A percentile compares a stretch with the other conserved stretches of the same genome.
Evolutionary conservation across 257 asterid genomes (phyloP).

Genomic region (Eustoma russellianum): DNA sequence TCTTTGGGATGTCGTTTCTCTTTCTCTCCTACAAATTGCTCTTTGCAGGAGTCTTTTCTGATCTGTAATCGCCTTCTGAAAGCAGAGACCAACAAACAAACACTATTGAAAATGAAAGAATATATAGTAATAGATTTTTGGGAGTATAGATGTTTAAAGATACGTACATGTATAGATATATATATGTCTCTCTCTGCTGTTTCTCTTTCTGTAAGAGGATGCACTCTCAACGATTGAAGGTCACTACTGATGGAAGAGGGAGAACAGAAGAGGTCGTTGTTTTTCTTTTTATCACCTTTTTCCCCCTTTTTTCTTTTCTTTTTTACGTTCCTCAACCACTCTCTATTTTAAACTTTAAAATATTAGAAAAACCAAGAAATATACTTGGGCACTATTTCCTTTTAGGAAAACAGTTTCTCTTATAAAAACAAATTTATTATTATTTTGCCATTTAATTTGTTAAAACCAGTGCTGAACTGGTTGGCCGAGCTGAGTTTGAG

Average conservation of each 20-base stretch:
- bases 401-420: no score
- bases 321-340: not conserved
- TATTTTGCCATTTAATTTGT: no score
- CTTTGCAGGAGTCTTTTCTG: constrained; percentile 43
- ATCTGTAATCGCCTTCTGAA: constrained; percentile 59
- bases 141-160: constrained; percentile 3
- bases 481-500: no score
- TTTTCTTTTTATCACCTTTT: no score
- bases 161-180: constrained; percentile 13
- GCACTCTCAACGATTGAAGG: not conserved
- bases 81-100: constrained; percentile 40
- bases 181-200: constrained; percentile 16
- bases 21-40: constrained; percentile 15
- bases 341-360: no score
- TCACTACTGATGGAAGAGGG: constrained; percentile 22
- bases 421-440: no score
- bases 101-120: constrained; percentile 13
- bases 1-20: constrained; percentile 44
- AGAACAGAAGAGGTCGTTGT: constrained; percentile 37
- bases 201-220: constrained; percentile 4
- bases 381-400: no score
- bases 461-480: no score
- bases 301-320: not conserved
- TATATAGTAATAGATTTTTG: constrained; percentile 6
- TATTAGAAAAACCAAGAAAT: no score